Conservation (phyloP, 2,329 filamentous ascomycete genomes). For the Cryphonectria nitschkei region DNA sequence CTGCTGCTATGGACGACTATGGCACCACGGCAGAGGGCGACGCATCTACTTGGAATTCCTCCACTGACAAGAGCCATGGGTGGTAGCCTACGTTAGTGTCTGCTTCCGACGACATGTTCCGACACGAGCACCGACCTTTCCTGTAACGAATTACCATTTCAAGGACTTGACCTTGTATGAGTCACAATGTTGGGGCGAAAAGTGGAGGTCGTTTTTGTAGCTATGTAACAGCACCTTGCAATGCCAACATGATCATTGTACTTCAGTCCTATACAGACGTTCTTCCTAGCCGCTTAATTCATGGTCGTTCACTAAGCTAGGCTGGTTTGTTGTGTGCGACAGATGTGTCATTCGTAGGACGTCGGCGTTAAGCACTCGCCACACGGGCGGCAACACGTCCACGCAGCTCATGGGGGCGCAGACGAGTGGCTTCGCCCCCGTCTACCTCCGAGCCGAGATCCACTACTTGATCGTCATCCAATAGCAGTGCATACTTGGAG, state of each 20-base stretch:
- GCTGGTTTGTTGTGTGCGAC: neutral
- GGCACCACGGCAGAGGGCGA: neutral
- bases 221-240: neutral
- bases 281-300: neutral
- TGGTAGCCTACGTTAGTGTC: neutral
- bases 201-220: neutral
- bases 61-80: neutral
- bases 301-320: neutral
- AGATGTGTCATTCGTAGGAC: neutral
- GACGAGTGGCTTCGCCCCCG: neutral
- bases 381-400: neutral
- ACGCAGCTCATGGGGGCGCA: constrained; percentile 5
- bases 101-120: neutral
- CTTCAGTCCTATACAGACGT: neutral
- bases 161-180: neutral
- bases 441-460: constrained; percentile 5
- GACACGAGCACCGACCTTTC: neutral
- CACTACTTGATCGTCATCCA: neutral
- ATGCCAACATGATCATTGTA: neutral
- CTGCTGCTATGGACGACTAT: neutral
- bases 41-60: neutral
- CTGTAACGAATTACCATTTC: neutral
- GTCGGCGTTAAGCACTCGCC: constrained; percentile 11
- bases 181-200: neutral
- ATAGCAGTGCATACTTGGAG: neutral